Evolutionary conservation across 192 early-diverging fungal genomes (phyloP).

Genomic region (Coemansia guatemalensis): DNA sequence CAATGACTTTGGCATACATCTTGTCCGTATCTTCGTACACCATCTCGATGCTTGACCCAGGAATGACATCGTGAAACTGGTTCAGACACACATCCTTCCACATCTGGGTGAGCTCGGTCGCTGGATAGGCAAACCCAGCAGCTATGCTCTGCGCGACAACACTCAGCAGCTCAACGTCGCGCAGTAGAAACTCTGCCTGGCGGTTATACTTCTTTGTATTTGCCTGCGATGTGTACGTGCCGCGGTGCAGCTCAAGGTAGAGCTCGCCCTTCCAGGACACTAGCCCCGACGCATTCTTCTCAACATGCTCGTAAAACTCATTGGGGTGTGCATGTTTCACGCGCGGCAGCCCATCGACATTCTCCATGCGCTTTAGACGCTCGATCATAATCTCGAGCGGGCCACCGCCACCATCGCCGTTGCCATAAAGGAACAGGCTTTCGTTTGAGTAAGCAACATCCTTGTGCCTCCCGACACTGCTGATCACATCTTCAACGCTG

Average conservation of each 20-base stretch:
- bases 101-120: constrained; percentile 68
- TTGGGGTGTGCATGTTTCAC: constrained; percentile 75
- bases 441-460: constrained; percentile 85
- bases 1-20: constrained; percentile 40
- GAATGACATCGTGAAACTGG: constrained; percentile 98
- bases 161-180: constrained; percentile 79
- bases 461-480: constrained; percentile 81
- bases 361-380: constrained; percentile 69
- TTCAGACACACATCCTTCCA: constrained; percentile 92
- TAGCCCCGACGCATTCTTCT: constrained; percentile 65
- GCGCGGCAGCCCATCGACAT: constrained; percentile 73
- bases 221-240: constrained; percentile 95
- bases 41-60: constrained; percentile 86
- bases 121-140: constrained; percentile 62
- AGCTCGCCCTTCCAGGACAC: constrained; percentile 94
- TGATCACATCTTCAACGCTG: constrained; percentile 56
- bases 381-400: constrained; percentile 83
- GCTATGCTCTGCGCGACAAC: constrained; percentile 44
- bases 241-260: constrained; percentile 98
- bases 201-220: constrained; percentile 85
- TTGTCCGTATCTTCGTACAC: constrained; percentile 84
- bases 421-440: constrained; percentile 88
- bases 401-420: constrained; percentile 97
- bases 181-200: constrained; percentile 76
- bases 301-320: constrained; percentile 83